phyloP scores from a whole-genome alignment of 495 filamentous ascomycete genomes.

The Penicillium flavigenum region DNA sequence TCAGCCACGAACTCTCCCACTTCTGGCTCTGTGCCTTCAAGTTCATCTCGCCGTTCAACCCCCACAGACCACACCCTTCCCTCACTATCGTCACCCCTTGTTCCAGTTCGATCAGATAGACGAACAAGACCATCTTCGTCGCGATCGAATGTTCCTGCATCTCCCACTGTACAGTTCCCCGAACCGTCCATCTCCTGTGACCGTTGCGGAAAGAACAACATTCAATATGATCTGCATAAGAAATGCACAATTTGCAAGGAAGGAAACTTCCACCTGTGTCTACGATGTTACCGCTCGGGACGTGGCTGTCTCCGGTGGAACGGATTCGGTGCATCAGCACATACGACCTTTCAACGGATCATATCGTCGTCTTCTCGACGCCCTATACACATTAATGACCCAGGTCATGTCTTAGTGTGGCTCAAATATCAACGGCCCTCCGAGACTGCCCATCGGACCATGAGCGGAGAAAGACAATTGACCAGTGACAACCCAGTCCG shows the following conservation, averaged over 20 bases:
- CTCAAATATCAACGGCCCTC: slow-evolving; percentile 64
- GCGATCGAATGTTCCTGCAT: slow-evolving; percentile 29
- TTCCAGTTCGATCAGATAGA: slow-evolving; percentile 28
- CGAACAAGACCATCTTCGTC: slow-evolving; percentile 38
- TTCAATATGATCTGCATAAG: slow-evolving; percentile 81
- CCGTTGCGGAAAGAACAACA: slow-evolving; percentile 60
- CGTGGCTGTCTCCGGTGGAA: slow-evolving; percentile 76
- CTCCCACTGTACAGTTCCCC: slow-evolving; percentile 49
- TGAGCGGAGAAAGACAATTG: slow-evolving; percentile 35
- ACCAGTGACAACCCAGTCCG: slow-evolving; percentile 63
- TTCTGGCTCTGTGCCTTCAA: slow-evolving; percentile 12
- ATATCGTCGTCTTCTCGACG: slow-evolving; percentile 44
- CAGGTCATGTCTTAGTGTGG: slow-evolving; percentile 65
- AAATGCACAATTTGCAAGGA: slow-evolving; percentile 66
- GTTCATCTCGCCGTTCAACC: slow-evolving; percentile 9
- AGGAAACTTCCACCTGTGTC: slow-evolving; percentile 75
- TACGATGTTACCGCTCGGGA: slow-evolving; percentile 71
- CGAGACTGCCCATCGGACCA: slow-evolving; percentile 27
- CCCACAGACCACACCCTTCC: slow-evolving; percentile 10
- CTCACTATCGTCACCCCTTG: slow-evolving; percentile 21
- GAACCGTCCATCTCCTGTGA: slow-evolving; percentile 75
- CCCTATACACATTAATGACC: slow-evolving; percentile 40
- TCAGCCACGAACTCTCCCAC: slow-evolving; percentile 27
- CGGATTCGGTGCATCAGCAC: slow-evolving; percentile 68
- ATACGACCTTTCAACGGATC: slow-evolving; percentile 52